These are phyloP conservation scores for Ceratocystis papillata DNA, from an alignment of 2,329 filamentous ascomycete species.

Conservation along the genomic window DNA sequence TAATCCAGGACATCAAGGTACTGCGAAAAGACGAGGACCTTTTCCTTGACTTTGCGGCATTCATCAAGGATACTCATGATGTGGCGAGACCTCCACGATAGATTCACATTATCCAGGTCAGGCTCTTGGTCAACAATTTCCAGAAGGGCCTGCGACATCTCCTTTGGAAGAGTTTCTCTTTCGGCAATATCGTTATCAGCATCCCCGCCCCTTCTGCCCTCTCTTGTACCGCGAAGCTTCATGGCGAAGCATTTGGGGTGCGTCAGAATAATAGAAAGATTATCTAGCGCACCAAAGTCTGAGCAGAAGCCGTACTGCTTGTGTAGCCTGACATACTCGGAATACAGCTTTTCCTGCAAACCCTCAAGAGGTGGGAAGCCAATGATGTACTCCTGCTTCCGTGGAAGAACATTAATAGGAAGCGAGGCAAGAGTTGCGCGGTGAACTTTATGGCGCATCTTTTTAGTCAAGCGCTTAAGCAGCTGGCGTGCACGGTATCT, in stretches of 20 bases:
- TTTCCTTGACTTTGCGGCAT: constrained; percentile 53
- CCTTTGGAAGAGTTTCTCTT: constrained; percentile 18
- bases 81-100: constrained; percentile 38
- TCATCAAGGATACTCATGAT: constrained; percentile 53
- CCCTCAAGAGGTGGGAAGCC: constrained; percentile 54
- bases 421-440: constrained; percentile 60
- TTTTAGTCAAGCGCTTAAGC: constrained; percentile 58
- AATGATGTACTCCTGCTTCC: constrained; percentile 73
- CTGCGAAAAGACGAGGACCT: constrained; percentile 71
- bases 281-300: constrained; percentile 32
- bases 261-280: constrained; percentile 41
- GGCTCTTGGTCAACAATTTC: constrained; percentile 17
- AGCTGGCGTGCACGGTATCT: constrained; percentile 52
- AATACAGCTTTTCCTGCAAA: constrained; percentile 55
- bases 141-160: constrained; percentile 10
- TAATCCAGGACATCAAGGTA: constrained; percentile 60
- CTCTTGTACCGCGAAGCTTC: constrained; percentile 28
- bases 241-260: constrained; percentile 42
- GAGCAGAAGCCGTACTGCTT: neutral
- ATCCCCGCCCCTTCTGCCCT: constrained; percentile 14
- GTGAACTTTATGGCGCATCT: constrained; percentile 67
- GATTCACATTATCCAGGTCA: constrained; percentile 19
- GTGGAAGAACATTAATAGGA: constrained; percentile 50
- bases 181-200: neutral
- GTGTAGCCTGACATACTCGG: constrained; percentile 33